Percentiles rank a stretch among this genome's conserved stretches.
These are phyloP conservation scores for Chaetomiaceae sp. DNA, from an alignment of 2,329 filamentous ascomycete species.

Conservation along the genomic window DNA sequence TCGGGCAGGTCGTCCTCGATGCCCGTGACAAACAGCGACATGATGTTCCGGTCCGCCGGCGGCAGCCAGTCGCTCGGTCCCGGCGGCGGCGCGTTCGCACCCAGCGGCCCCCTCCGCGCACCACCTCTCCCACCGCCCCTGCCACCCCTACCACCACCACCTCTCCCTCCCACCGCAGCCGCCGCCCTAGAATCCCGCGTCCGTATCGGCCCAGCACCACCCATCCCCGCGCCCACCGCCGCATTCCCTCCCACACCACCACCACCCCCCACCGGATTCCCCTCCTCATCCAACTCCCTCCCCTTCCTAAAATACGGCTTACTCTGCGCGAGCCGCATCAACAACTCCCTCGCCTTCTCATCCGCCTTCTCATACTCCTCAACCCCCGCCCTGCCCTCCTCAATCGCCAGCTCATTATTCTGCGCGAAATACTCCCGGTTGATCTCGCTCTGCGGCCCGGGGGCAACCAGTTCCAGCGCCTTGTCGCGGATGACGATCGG, in stretches of 20 bases:
- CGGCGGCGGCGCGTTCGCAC: conserved; percentile 64
- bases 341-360: conserved; percentile 85
- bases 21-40: conserved; percentile 89
- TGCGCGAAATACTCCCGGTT: conserved; percentile 98
- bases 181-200: conserved; percentile 60
- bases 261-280: conserved; percentile 35
- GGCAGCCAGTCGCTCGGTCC: conserved; percentile 80
- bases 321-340: conserved; percentile 78
- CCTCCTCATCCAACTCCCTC: conserved; percentile 60
- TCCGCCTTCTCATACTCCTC: conserved; percentile 97
- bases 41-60: conserved; percentile 77
- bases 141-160: conserved; percentile 25
- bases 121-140: conserved; percentile 29
- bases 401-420: conserved; percentile 91
- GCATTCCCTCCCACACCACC: conserved; percentile 39
- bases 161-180: conserved; percentile 41
- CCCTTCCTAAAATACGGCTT: conserved; percentile 95
- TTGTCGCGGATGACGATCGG: conserved; percentile 94
- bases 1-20: conserved; percentile 95
- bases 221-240: conserved; percentile 49
- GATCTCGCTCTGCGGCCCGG: conserved; percentile 83
- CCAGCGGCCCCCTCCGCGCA: conserved; percentile 52
- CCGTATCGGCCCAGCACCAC: conserved; percentile 70
- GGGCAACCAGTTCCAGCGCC: conserved; percentile 94
- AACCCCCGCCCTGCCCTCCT: conserved; percentile 76